Conservation (phyloP, 257 asterid species). For the Ligustrum vulgare region DNA sequence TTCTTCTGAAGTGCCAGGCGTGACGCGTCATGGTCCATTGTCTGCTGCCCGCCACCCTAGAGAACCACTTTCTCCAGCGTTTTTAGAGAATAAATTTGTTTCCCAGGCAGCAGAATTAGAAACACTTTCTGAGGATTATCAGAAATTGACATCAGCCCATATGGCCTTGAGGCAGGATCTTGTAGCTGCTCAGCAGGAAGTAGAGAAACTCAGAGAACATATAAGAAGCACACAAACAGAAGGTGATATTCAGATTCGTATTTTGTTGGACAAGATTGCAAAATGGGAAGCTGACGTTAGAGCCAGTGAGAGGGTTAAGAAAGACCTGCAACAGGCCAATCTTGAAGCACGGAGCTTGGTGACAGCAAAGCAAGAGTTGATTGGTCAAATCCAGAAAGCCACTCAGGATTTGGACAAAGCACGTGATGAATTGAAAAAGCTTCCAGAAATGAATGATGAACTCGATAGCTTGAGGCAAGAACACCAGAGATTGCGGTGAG, state of each 20-base stretch:
- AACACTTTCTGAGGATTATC: slow-evolving; percentile 65
- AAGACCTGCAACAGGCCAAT: slow-evolving; percentile 56
- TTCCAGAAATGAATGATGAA: slow-evolving; percentile 59
- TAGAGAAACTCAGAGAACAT: slow-evolving; percentile 58
- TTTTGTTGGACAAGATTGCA: slow-evolving; percentile 64
- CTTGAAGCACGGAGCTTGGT: slow-evolving; percentile 61
- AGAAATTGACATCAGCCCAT: slow-evolving; percentile 57
- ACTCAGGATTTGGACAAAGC: slow-evolving; percentile 57
- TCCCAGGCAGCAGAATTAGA: slow-evolving; percentile 61
- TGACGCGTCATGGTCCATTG: slow-evolving; percentile 36
- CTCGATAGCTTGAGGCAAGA: slow-evolving; percentile 68
- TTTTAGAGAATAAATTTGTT: slow-evolving; percentile 46
- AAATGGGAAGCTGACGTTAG: slow-evolving; percentile 62
- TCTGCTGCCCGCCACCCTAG: slow-evolving; percentile 33
- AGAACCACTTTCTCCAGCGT: slow-evolving; percentile 42
- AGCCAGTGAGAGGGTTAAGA: slow-evolving; percentile 47
- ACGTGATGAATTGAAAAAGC: slow-evolving; percentile 46
- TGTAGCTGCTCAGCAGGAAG: slow-evolving; percentile 53
- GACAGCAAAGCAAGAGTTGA: slow-evolving; percentile 53
- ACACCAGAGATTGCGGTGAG: slow-evolving; percentile 73
- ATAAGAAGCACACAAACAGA: slow-evolving; percentile 64
- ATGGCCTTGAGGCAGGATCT: slow-evolving; percentile 62
- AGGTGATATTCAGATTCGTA: slow-evolving; percentile 74
- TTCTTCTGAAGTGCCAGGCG: slow-evolving; percentile 36
- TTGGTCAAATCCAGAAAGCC: slow-evolving; percentile 48